phyloP scores from a whole-genome alignment of 2,329 filamentous ascomycete genomes.

The Alternaria rosae region DNA sequence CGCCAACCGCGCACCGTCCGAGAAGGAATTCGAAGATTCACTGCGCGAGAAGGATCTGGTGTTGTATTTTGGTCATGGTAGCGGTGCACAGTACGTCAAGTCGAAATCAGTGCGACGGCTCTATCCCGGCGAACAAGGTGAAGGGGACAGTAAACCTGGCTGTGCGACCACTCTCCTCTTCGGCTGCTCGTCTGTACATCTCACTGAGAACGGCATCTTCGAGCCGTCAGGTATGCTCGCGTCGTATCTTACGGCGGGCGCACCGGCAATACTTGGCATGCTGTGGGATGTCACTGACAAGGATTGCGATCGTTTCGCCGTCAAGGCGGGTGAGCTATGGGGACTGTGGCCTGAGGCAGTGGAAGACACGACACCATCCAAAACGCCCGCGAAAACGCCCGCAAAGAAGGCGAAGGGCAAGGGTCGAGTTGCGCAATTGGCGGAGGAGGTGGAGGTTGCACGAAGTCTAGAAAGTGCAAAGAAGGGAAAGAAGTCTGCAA shows the following conservation, averaged over 20 bases:
- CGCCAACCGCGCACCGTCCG: constrained; percentile 72
- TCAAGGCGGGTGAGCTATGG: constrained; percentile 82
- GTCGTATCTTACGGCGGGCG: constrained; percentile 86
- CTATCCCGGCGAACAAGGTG: constrained; percentile 55
- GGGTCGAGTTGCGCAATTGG: constrained; percentile 34
- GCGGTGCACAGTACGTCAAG: constrained; percentile 92
- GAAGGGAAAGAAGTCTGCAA: constrained; percentile 36
- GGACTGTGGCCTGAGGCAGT: constrained; percentile 68
- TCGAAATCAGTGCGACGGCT: constrained; percentile 82
- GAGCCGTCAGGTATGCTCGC: constrained; percentile 90
- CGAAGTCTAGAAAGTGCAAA: constrained; percentile 23
- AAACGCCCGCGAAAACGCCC: constrained; percentile 29
- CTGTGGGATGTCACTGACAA: constrained; percentile 98
- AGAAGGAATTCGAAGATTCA: constrained; percentile 75
- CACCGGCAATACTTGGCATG: constrained; percentile 85
- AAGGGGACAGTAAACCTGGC: constrained; percentile 24
- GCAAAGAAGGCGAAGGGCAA: constrained; percentile 42
- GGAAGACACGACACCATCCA: constrained; percentile 30
- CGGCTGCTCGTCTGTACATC: constrained; percentile 87
- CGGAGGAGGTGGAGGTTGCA: constrained; percentile 36
- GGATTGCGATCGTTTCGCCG: constrained; percentile 93
- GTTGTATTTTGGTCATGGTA: constrained; percentile 96
- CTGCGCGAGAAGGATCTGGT: constrained; percentile 74
- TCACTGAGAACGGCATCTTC: constrained; percentile 79
- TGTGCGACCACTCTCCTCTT: constrained; percentile 89